Evolutionary conservation across 306 rosid genomes (phyloP).

Genomic region (Cyamopsis tetragonoloba): DNA sequence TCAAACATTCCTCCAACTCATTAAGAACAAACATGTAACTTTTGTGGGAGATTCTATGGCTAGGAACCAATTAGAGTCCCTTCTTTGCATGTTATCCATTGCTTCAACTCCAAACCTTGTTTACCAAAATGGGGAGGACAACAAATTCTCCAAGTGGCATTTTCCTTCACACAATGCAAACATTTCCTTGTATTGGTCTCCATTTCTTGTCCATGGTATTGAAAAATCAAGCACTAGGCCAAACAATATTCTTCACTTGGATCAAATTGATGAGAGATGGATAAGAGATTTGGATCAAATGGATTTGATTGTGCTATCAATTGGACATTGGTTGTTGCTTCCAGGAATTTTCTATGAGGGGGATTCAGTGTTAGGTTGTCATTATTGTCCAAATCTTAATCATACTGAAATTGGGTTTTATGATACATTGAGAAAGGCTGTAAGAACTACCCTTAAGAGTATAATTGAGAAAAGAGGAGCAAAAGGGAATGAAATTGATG

Average conservation of each 20-base stretch:
- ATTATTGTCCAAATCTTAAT: slow-evolving; percentile 70
- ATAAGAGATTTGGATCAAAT: slow-evolving; percentile 44
- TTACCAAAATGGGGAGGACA: slow-evolving; percentile 43
- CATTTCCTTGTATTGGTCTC: slow-evolving; percentile 82
- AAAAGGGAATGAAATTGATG: slow-evolving; percentile 36
- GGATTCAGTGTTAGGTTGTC: slow-evolving; percentile 65
- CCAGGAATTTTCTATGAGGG: slow-evolving; percentile 73
- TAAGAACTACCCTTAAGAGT: slow-evolving; percentile 48
- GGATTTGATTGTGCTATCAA: slow-evolving; percentile 59
- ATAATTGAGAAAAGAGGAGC: slow-evolving; percentile 43
- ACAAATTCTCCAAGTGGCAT: slow-evolving; percentile 59
- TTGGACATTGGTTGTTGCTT: slow-evolving; percentile 89
- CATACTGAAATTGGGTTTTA: slow-evolving; percentile 83
- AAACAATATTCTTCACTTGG: slow-evolving; percentile 50
- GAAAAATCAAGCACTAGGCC: slow-evolving; percentile 56
- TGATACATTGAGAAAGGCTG: slow-evolving; percentile 53
- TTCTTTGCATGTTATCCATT: slow-evolving; percentile 69
- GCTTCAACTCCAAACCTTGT: slow-evolving; percentile 54
- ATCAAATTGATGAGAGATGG: slow-evolving; percentile 70
- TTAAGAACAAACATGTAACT: slow-evolving; percentile 61
- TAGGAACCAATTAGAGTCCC: slow-evolving; percentile 89
- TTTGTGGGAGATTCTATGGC: slow-evolving; percentile 94
- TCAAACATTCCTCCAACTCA: slow-evolving; percentile 45
- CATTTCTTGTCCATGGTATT: slow-evolving; percentile 72
- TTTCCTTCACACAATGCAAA: slow-evolving; percentile 54